phyloP scores from a whole-genome alignment of 345 rosid genomes.

The Excoecaria cochinchinensis region DNA sequence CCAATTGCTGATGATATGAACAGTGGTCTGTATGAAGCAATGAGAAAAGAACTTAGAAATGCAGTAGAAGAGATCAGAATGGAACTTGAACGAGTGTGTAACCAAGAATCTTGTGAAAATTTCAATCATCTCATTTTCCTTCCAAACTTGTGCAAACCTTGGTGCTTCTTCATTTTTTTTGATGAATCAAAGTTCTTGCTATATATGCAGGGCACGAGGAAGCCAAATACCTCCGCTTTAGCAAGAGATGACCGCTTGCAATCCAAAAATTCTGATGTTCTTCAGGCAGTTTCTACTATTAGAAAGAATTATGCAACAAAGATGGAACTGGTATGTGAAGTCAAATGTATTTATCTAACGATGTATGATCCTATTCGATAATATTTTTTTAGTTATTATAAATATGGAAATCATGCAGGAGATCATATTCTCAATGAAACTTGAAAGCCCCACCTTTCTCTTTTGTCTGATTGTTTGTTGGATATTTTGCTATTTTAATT shows the following conservation, averaged over 20 bases:
- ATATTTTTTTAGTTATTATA: background rate
- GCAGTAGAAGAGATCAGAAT: conserved; percentile 67
- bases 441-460: background rate
- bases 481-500: background rate
- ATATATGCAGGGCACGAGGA: conserved; percentile 48
- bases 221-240: conserved; percentile 41
- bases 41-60: conserved; percentile 67
- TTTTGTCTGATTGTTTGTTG: background rate
- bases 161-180: conserved; percentile 9
- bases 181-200: conserved; percentile 18
- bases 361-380: background rate
- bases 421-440: background rate
- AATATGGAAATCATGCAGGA: background rate
- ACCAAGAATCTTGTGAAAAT: conserved; percentile 15
- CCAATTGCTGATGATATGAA: conserved; percentile 45
- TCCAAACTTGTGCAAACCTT: background rate
- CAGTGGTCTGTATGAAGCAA: conserved; percentile 51
- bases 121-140: background rate
- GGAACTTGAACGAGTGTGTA: conserved; percentile 59
- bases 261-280: conserved; percentile 39
- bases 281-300: conserved; percentile 41
- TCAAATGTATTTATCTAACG: background rate
- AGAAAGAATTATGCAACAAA: conserved; percentile 53
- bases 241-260: conserved; percentile 33
- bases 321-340: conserved; percentile 54